These are phyloP conservation scores for Trichoderma citrinoviride DNA, from an alignment of 2,329 filamentous ascomycete species.

Conservation along the genomic window DNA sequence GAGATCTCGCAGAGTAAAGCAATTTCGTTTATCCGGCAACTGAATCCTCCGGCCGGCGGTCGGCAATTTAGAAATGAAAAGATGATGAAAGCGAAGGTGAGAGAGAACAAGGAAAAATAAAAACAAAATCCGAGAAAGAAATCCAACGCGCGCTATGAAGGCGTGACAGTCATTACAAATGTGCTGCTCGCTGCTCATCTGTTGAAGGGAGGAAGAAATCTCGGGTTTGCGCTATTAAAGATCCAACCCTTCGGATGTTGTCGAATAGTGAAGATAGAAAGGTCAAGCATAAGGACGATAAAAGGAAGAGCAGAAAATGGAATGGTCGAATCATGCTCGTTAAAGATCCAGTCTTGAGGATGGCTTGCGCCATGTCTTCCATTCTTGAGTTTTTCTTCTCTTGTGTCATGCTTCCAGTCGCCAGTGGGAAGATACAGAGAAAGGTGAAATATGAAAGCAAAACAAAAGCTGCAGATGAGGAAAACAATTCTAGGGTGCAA, in stretches of 20 bases:
- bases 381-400: constrained; percentile 18
- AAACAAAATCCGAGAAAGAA: background rate
- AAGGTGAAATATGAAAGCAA: background rate
- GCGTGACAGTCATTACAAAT: background rate
- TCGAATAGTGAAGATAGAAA: background rate
- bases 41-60: constrained; percentile 32
- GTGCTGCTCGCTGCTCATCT: background rate
- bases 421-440: background rate
- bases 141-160: constrained; percentile 6
- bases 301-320: background rate
- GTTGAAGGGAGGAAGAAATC: background rate
- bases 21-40: background rate
- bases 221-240: background rate
- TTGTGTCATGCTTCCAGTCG: background rate
- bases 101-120: background rate
- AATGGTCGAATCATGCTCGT: background rate
- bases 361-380: constrained; percentile 22
- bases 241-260: background rate
- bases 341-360: constrained; percentile 15
- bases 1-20: background rate
- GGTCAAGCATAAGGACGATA: background rate
- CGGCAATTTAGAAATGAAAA: background rate
- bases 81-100: background rate
- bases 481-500: background rate
- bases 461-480: background rate